Conservation (phyloP, 768 basidiomycete species). For the Mycena vulgaris region DNA sequence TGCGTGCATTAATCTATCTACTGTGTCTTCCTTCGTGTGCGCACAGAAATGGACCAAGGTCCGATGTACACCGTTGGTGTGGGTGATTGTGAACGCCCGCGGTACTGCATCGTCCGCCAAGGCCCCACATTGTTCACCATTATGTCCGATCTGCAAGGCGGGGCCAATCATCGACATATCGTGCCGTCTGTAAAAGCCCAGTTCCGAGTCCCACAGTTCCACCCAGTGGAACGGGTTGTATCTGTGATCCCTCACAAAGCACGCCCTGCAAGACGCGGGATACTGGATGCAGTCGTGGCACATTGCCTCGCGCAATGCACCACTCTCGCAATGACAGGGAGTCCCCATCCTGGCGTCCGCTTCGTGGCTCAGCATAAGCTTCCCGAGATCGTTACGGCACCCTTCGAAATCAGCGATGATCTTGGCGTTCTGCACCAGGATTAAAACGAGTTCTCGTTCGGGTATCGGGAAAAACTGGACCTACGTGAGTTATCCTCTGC, state of each 20-base stretch:
- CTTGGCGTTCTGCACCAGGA: neutral
- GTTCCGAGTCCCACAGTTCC: neutral
- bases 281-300: neutral
- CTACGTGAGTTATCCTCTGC: no score
- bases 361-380: neutral
- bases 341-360: neutral
- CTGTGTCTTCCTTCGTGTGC: neutral
- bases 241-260: neutral
- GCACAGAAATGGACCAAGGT: neutral
- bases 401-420: neutral
- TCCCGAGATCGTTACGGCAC: neutral
- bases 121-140: neutral
- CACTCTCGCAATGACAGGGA: neutral
- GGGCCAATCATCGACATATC: neutral
- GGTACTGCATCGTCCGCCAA: neutral
- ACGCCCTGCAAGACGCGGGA: neutral
- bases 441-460: no score
- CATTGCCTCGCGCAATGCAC: neutral
- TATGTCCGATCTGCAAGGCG: neutral
- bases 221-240: neutral
- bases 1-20: neutral
- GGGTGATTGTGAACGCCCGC: neutral
- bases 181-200: neutral
- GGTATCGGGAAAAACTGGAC: no score
- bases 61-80: neutral